A percentile compares a stretch with the other conserved stretches of the same genome.
Conservation (phyloP, 2,329 filamentous ascomycete species). For the Nannizziopsis arthrosporioides region DNA sequence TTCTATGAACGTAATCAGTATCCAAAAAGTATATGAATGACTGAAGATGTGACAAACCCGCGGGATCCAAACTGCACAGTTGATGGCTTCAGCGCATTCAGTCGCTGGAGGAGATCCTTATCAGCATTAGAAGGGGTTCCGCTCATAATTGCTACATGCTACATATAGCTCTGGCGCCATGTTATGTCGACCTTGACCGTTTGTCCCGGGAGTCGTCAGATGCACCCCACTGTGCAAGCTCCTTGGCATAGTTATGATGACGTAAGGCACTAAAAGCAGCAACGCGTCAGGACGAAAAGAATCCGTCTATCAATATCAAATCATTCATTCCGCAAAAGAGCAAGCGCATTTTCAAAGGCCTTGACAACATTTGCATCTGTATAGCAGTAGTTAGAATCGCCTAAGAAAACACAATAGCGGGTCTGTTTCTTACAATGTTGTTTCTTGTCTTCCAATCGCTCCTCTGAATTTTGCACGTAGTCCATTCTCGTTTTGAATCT, state of each 20-base stretch:
- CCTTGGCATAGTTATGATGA: conserved; percentile 10
- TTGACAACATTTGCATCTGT: conserved; percentile 36
- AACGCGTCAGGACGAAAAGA: background rate
- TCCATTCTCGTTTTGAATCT: conserved; percentile 68
- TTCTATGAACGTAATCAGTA: conserved; percentile 7
- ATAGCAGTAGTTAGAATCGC: conserved; percentile 7
- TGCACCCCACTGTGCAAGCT: background rate
- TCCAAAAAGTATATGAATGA: conserved; percentile 8
- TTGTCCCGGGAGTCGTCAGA: background rate
- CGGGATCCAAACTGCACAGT: conserved; percentile 22
- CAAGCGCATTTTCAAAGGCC: conserved; percentile 39
- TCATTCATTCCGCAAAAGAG: conserved; percentile 30
- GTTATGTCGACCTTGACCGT: too few relatives aligned
- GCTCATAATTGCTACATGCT: conserved; percentile 14
- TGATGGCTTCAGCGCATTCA: conserved; percentile 27
- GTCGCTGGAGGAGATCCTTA: conserved; percentile 22
- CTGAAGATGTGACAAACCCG: conserved; percentile 16
- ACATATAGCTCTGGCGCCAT: background rate
- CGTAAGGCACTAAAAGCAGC: conserved; percentile 2
- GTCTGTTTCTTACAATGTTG: conserved; percentile 56
- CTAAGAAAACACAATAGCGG: background rate
- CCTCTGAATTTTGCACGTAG: conserved; percentile 64
- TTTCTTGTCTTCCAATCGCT: conserved; percentile 59
- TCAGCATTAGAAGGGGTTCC: conserved; percentile 18
- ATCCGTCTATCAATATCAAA: background rate